Evolutionary conservation across 805 yeast genomes (phyloP).

Genomic region (Metschnikowia lachancei): DNA sequence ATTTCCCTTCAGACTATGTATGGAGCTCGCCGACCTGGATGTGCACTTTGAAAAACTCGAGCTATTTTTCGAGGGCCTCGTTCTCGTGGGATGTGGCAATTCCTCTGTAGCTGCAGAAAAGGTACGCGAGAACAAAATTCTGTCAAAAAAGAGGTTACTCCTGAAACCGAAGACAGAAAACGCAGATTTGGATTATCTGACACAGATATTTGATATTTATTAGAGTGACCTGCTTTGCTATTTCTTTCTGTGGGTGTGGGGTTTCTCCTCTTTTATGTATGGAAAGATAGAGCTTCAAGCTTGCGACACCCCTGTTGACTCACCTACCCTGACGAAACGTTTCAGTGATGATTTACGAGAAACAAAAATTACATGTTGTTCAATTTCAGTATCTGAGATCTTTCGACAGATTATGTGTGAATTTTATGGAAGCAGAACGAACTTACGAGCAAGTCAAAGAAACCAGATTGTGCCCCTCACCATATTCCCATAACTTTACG

Average conservation of each 20-base stretch:
- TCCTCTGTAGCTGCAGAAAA: slow-evolving; percentile 12
- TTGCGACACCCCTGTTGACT: too few relatives aligned
- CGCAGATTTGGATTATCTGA: slow-evolving; percentile 13
- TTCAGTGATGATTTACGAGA: neutral
- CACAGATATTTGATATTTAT: slow-evolving; percentile 13
- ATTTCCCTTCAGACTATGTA: slow-evolving; percentile 21
- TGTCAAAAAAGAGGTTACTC: slow-evolving; percentile 5
- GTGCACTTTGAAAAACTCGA: slow-evolving; percentile 25
- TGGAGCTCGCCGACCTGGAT: slow-evolving; percentile 21
- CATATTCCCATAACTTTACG: too few relatives aligned
- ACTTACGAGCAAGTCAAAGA: too few relatives aligned
- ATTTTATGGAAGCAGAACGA: too few relatives aligned
- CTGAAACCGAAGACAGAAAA: slow-evolving; percentile 1
- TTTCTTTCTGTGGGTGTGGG: neutral
- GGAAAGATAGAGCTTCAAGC: too few relatives aligned
- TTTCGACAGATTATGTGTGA: too few relatives aligned
- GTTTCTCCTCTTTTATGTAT: too few relatives aligned
- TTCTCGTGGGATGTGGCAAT: slow-evolving; percentile 26
- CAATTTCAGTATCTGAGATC: neutral
- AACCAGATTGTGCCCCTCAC: too few relatives aligned
- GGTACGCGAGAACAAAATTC: slow-evolving; percentile 5
- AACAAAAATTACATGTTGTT: neutral
- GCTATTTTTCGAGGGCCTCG: slow-evolving; percentile 25
- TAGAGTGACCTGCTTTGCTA: neutral
- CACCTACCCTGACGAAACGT: neutral